These are phyloP conservation scores for Russula emetica DNA, from an alignment of 768 basidiomycete genomes.

Conservation along the genomic window DNA sequence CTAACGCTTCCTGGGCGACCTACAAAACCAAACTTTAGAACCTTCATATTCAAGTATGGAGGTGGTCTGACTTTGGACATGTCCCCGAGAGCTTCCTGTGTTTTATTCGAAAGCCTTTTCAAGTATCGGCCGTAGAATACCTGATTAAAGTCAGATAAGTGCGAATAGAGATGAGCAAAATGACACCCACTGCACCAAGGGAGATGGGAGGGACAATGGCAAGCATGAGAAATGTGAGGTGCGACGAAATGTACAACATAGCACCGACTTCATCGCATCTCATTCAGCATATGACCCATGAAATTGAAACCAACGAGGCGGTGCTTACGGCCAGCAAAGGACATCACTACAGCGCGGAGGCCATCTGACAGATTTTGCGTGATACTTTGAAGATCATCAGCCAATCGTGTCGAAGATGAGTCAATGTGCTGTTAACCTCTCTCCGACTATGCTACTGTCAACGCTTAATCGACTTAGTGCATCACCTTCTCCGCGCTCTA, in stretches of 20 bases:
- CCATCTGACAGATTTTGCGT: conserved; percentile 81
- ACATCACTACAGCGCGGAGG: conserved; percentile 82
- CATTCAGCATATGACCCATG: neutral
- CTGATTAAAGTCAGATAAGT: conserved; percentile 39
- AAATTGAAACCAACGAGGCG: neutral
- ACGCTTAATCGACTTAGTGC: conserved; percentile 86
- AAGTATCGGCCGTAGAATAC: conserved; percentile 96
- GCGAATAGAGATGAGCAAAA: conserved; percentile 2
- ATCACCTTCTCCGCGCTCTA: conserved; percentile 90
- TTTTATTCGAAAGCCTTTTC: conserved; percentile 83
- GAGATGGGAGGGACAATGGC: conserved; percentile 86
- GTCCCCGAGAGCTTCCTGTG: conserved; percentile 93
- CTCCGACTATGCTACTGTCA: conserved; percentile 91
- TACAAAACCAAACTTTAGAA: conserved; percentile 33
- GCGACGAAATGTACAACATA: conserved; percentile 91
- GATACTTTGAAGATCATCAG: conserved; percentile 41
- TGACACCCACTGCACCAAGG: conserved; percentile 64
- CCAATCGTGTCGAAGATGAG: neutral
- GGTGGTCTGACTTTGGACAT: conserved; percentile 62
- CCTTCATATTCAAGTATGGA: neutral
- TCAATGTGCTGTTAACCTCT: conserved; percentile 52
- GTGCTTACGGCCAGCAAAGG: conserved; percentile 82
- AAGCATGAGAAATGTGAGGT: conserved; percentile 88
- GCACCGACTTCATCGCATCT: conserved; percentile 60
- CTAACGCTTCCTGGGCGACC: conserved; percentile 87